Evolutionary conservation across 2,329 filamentous ascomycete species (phyloP), one percentile per base, ranked within the genome.

Genomic region (Colletotrichum siamense): DNA sequence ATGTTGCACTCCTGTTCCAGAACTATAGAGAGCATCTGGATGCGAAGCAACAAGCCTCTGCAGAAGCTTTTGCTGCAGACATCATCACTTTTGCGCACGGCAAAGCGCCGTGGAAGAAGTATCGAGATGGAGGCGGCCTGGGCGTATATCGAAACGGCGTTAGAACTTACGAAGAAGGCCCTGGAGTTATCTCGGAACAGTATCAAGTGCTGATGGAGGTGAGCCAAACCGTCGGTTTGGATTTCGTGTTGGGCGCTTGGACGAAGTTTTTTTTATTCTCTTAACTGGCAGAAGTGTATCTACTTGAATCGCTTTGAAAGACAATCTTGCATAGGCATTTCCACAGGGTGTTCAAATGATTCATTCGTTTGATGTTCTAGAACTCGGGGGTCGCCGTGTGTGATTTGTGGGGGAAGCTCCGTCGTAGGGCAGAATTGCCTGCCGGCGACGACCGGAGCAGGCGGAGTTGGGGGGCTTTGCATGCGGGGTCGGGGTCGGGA

Each of bases 1-100:
- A 89, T 39, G 78, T 87, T 15, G 83, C 84, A 1, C 88, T 84
- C 62, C 77, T 89, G 15, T 87, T 88, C 72, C 87, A 88, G 79
- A 89, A 88, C 57, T 88, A 84, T 79, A 84, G 84, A 12, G 83
- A 88, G 22, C 82, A 81, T 57, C 66, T 89, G 52, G 78, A 78
- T 0, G 77, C 80, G 2, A 78, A 80, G 8, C 85, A 87, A 70
- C 77, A 79, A 59, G 72, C 75, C 16, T 79, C 84, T 3, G 84
- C 81, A 4, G 78, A 78, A 15, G 69, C 71, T 4, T 86, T 87
- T 75, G 87, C 84, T 1, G 80, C 80, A 22, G 82, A 85, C 44
- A 79, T 87, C 7, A 71, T 88, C 73, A 81, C 79, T 9, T 88
- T 87, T 63, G 83, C 83, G 26, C 81, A 83, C 76, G 85, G 86